Conservation (phyloP, 2,329 filamentous ascomycete genomes). For the Penicillium sp. region DNA sequence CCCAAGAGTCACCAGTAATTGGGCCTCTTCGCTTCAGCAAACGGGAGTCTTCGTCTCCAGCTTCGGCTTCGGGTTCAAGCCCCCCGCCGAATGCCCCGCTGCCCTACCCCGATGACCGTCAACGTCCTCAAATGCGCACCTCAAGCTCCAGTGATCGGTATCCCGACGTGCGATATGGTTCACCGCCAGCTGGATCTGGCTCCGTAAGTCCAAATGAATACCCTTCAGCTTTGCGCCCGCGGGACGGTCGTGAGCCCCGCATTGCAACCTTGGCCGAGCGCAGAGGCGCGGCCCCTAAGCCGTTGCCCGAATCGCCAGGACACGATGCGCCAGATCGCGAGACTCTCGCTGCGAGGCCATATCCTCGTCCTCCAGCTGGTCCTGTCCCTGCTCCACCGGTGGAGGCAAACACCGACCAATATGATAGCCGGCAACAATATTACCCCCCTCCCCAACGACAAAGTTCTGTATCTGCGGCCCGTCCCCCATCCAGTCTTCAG, state of each 20-base stretch:
- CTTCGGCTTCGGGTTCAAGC: conserved; percentile 31
- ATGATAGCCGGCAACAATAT: conserved; percentile 63
- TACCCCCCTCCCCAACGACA: conserved; percentile 56
- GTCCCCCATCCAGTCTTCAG: conserved; percentile 41
- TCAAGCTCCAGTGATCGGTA: conserved; percentile 33
- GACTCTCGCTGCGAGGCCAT: conserved; percentile 72
- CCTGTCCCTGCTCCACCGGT: conserved; percentile 40
- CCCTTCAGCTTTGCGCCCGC: conserved; percentile 43
- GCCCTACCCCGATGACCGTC: conserved; percentile 71
- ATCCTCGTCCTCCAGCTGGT: conserved; percentile 37
- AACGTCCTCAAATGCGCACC: conserved; percentile 36
- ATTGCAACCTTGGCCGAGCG: conserved; percentile 73
- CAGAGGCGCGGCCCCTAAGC: conserved; percentile 72
- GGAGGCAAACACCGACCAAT: conserved; percentile 41
- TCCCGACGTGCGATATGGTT: conserved; percentile 29
- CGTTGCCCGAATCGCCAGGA: conserved; percentile 78
- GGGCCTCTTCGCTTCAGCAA: conserved; percentile 86
- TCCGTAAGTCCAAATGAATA: conserved; percentile 38
- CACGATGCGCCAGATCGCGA: conserved; percentile 75
- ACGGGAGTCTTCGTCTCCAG: conserved; percentile 65
- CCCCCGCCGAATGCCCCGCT: conserved; percentile 56
- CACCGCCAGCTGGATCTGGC: conserved; percentile 31
- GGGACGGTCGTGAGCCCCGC: conserved; percentile 54
- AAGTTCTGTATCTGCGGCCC: conserved; percentile 26
- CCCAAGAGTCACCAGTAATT: conserved; percentile 65